Evolutionary conservation across 768 basidiomycete genomes (phyloP).

Genomic region (Lactifluus subvellereus): DNA sequence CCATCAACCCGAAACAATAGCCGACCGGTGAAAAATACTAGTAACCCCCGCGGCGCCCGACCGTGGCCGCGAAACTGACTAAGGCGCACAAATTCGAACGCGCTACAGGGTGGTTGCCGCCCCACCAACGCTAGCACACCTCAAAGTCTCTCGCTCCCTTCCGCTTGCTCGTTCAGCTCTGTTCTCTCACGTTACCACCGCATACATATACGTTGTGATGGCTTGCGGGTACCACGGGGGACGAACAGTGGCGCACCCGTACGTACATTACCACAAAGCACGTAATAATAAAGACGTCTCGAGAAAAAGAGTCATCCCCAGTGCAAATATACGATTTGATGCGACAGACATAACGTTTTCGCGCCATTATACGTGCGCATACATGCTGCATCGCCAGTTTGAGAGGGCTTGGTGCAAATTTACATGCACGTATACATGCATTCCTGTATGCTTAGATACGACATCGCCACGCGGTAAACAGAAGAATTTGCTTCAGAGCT

Average conservation of each 20-base stretch:
- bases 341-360: no score
- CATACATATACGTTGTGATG: neutral
- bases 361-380: no score
- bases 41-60: neutral
- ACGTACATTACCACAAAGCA: conserved; percentile 13
- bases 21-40: neutral
- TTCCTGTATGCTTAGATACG: neutral
- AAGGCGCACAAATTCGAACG: no score
- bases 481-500: neutral
- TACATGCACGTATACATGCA: neutral
- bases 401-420: neutral
- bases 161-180: neutral
- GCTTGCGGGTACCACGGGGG: neutral
- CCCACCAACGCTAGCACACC: no score
- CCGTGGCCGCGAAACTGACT: neutral
- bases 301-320: neutral
- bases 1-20: neutral
- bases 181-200: neutral
- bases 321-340: no score
- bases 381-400: neutral
- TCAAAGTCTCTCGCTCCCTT: neutral
- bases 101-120: no score
- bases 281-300: conserved; percentile 5
- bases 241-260: neutral
- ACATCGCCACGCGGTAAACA: neutral